Base-by-base conservation (phyloP, 371 early-diverging fungal species). In the Zancudomyces culisetae region DNA sequence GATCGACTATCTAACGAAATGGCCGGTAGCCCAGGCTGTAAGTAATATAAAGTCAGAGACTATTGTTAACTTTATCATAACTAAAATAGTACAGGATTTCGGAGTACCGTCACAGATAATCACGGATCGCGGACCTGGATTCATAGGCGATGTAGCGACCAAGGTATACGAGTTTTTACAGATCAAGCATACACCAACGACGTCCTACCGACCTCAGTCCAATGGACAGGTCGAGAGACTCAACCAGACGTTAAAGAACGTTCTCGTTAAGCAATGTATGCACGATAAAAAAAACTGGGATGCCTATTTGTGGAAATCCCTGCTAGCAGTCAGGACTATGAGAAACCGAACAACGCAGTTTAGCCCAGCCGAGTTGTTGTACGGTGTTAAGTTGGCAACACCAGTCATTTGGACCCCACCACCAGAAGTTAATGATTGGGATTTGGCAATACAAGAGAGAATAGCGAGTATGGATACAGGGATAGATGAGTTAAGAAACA, bases 221-320 rank as follows among this genome's bases (percentile, higher is more conserved):
- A 53, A 53, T 29, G 49, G 53, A 8, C 53, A 53, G 24, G 27
- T 53, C 6, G 53, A 53, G 23, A 27, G 48, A 19, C 19, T 50
- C 10, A 47, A 53, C 10, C 13, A 30, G 19, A 50, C 49, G 10
- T 29, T 53, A 22, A 43, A 27, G 20, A 53, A 47, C 15, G 18
- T 19, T 4, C 18, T 50, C 3, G 4, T 19, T 6, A 53, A 26
- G 26, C n/a, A 12, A 10, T 24, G 24, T 21, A 22, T 18, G 24
- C 12, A 19, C 15, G 20, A 47, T 19, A 20, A 53, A n/a, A 15
- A 21, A 2, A 23, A 53, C 13, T 53, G 53, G 53, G 53, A 53
- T 47, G 22, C 10, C 8, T 48, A 35, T 12, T 20, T 53, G 21
- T n/a, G 46, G 49, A 43, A 53, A 23, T 21, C 49, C 3, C 43